phyloP scores from a whole-genome alignment of 352 stramenopile species.

The Phytophthora multivora region DNA sequence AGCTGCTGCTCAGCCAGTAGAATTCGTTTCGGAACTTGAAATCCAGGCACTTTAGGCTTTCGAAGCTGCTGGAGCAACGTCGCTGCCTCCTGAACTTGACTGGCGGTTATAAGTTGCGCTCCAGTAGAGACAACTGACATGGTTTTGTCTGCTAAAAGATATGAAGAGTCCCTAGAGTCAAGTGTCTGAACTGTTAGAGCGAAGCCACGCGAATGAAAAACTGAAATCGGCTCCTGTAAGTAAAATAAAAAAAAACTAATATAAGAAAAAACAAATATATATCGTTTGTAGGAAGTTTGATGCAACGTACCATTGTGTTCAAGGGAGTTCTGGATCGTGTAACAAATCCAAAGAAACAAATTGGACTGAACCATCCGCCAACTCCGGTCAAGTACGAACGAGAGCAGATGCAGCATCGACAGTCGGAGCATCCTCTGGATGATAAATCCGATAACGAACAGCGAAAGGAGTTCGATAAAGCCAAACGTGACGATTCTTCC shows the following conservation, averaged over 20 bases:
- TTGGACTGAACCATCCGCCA: constrained; percentile 11
- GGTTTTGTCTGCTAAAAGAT: too few relatives aligned
- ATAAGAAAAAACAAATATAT: not conserved
- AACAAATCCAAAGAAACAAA: constrained; percentile 18
- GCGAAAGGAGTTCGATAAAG: constrained; percentile 31
- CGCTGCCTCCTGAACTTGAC: constrained; percentile 18
- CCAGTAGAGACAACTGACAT: not conserved
- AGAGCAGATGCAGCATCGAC: constrained; percentile 35
- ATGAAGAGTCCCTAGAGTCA: constrained; percentile 11
- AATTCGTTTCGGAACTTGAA: constrained; percentile 20
- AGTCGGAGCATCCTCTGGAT: constrained; percentile 26
- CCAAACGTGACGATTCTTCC: constrained; percentile 35
- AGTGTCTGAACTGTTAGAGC: not conserved
- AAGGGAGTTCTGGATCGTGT: constrained; percentile 9
- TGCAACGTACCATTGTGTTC: constrained; percentile 6
- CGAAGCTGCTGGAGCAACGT: constrained; percentile 11
- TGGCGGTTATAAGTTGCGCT: constrained; percentile 7
- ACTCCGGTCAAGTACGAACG: constrained; percentile 44
- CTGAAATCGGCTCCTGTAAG: constrained; percentile 9
- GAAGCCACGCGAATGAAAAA: constrained; percentile 24
- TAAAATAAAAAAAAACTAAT: not conserved
- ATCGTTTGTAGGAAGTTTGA: too few relatives aligned
- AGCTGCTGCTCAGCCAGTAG: constrained; percentile 32
- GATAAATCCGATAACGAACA: constrained; percentile 17
- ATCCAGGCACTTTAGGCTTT: not conserved